Conservation (phyloP, 2,329 filamentous ascomycete species). For the Leptographium lundbergii region DNA sequence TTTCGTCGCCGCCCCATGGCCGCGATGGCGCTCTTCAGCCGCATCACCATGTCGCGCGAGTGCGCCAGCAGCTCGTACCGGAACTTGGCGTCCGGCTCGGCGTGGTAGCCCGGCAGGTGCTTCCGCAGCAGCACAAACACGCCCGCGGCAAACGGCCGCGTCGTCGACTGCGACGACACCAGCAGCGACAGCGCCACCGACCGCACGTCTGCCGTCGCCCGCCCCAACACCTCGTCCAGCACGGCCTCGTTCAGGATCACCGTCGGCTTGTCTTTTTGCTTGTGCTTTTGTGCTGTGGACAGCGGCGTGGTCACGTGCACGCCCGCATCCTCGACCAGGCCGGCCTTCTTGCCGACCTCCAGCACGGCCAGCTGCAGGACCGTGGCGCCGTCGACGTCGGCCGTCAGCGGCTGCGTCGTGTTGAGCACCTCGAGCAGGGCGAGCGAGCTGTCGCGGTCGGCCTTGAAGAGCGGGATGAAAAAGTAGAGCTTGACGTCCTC, state of each 20-base stretch:
- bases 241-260: slow-evolving; percentile 27
- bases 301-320: background rate
- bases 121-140: slow-evolving; percentile 50
- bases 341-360: slow-evolving; percentile 57
- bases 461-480: slow-evolving; percentile 49
- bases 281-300: background rate
- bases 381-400: slow-evolving; percentile 36
- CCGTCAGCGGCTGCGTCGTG: slow-evolving; percentile 14
- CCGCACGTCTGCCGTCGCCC: slow-evolving; percentile 52
- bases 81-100: slow-evolving; percentile 77
- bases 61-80: slow-evolving; percentile 68
- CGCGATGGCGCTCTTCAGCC: slow-evolving; percentile 55
- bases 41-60: slow-evolving; percentile 63
- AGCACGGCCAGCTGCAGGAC: slow-evolving; percentile 54
- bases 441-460: slow-evolving; percentile 39
- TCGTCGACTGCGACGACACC: slow-evolving; percentile 61
- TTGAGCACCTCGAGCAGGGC: slow-evolving; percentile 41
- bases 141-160: slow-evolving; percentile 53
- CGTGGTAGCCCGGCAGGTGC: slow-evolving; percentile 60
- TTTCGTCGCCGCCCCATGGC: slow-evolving; percentile 30
- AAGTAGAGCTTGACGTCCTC: slow-evolving; percentile 54
- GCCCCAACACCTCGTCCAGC: slow-evolving; percentile 39
- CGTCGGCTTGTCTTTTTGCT: slow-evolving; percentile 7
- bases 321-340: slow-evolving; percentile 47
- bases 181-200: slow-evolving; percentile 73